Evolutionary conservation across 176 grass and related monocot species (phyloP).

Genomic region (Pharus latifolius): DNA sequence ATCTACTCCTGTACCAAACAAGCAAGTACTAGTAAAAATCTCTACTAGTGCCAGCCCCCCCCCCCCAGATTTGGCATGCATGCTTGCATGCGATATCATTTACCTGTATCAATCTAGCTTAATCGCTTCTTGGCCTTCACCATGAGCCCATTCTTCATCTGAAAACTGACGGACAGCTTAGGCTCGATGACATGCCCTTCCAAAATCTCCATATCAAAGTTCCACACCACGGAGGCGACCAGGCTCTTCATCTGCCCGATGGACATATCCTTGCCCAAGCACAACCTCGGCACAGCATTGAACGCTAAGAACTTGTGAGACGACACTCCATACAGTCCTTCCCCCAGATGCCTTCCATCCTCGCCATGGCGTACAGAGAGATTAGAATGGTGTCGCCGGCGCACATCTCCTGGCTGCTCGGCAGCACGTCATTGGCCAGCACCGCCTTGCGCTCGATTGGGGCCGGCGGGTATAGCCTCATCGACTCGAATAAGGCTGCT

Average conservation of each 20-base stretch:
- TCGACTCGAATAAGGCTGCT: slow-evolving; percentile 7
- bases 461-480: slow-evolving; percentile 21
- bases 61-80: too few relatives aligned
- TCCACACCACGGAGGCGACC: slow-evolving; percentile 16
- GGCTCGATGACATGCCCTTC: slow-evolving; percentile 15
- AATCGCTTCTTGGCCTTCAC: slow-evolving; percentile 9
- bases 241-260: slow-evolving; percentile 29
- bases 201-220: slow-evolving; percentile 21
- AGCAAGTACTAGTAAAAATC: too few relatives aligned
- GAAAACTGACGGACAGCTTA: slow-evolving; percentile 12
- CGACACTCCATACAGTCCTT: slow-evolving; percentile 22
- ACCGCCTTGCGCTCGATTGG: slow-evolving; percentile 15
- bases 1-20: too few relatives aligned
- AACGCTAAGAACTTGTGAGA: slow-evolving; percentile 36
- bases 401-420: neutral
- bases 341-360: slow-evolving; percentile 25
- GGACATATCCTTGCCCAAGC: slow-evolving; percentile 34
- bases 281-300: slow-evolving; percentile 21
- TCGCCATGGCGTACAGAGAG: slow-evolving; percentile 4
- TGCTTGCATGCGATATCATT: too few relatives aligned
- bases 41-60: too few relatives aligned
- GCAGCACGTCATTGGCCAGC: neutral
- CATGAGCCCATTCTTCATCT: slow-evolving; percentile 27
- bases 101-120: too few relatives aligned
- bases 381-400: slow-evolving; percentile 10